phyloP scores from a whole-genome alignment of 352 stramenopile genomes.

The Phytophthora pisi region DNA sequence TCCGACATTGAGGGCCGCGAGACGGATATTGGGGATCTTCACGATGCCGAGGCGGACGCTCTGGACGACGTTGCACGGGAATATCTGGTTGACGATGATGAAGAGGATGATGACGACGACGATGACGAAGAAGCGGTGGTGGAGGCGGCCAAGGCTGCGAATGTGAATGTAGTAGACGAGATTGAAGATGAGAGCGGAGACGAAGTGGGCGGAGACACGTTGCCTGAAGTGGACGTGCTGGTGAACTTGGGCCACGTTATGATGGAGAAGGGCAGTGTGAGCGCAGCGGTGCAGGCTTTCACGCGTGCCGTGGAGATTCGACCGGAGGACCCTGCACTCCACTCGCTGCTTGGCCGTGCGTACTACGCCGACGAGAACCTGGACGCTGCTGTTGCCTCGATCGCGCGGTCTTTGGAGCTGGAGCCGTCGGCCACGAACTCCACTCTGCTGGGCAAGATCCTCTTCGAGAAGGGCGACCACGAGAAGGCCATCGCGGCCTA shows the following conservation, averaged over 20 bases:
- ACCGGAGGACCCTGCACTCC: constrained; percentile 69
- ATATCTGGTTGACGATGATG: constrained; percentile 46
- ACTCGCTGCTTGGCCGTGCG: constrained; percentile 80
- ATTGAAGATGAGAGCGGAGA: constrained; percentile 52
- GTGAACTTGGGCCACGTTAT: constrained; percentile 82
- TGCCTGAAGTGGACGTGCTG: constrained; percentile 85
- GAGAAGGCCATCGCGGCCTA: constrained; percentile 88
- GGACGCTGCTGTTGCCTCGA: constrained; percentile 70
- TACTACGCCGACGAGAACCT: constrained; percentile 88
- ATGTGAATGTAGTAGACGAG: constrained; percentile 7
- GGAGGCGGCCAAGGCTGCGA: constrained; percentile 31
- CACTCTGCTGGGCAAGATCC: constrained; percentile 85
- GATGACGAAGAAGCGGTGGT: constrained; percentile 40
- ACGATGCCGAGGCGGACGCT: constrained; percentile 53
- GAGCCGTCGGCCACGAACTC: constrained; percentile 85
- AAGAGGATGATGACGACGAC: constrained; percentile 63
- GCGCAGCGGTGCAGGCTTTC: constrained; percentile 81
- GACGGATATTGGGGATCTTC: constrained; percentile 50
- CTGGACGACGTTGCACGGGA: constrained; percentile 32
- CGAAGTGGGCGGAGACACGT: constrained; percentile 65
- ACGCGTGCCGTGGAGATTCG: constrained; percentile 84
- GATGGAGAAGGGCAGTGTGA: constrained; percentile 83
- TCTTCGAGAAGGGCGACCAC: constrained; percentile 89
- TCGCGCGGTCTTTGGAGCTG: constrained; percentile 68
- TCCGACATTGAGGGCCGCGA: constrained; percentile 48